These are phyloP conservation scores for Rubia peregrina DNA, from an alignment of 305 asterid genomes.

Conservation along the genomic window DNA sequence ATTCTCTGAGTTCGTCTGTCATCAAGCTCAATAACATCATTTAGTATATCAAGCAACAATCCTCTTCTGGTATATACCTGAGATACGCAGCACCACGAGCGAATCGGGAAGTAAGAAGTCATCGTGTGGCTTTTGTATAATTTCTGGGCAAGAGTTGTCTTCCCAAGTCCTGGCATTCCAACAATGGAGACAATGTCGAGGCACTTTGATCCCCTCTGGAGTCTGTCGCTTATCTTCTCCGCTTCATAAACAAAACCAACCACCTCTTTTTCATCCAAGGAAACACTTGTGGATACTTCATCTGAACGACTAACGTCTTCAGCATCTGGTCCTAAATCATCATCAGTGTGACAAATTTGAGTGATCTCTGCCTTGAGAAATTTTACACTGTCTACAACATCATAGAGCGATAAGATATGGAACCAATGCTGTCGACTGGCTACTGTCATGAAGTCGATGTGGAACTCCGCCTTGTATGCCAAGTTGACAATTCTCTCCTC, in stretches of 20 bases:
- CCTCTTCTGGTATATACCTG: conserved; percentile 3
- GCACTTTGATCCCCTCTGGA: not conserved
- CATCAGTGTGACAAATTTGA: not conserved
- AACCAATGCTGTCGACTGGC: not conserved
- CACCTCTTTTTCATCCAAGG: conserved; percentile 1
- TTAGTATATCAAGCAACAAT: not conserved
- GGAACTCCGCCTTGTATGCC: not conserved
- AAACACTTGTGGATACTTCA: not conserved
- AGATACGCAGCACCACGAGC: not conserved
- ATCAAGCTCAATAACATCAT: conserved; percentile 2
- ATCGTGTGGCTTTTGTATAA: not conserved
- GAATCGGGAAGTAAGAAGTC: not conserved
- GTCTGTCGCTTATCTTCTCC: not conserved
- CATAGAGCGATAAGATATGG: no score
- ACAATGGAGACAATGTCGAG: not conserved
- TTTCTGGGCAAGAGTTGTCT: not conserved
- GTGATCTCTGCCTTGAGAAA: no score
- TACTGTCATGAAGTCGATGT: not conserved
- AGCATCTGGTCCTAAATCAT: no score
- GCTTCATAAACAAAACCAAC: not conserved
- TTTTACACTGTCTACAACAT: no score
- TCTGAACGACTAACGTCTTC: no score
- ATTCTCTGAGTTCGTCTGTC: not conserved
- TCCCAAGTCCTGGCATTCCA: conserved; percentile 1
- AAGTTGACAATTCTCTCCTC: not conserved